Percentiles rank a stretch among this genome's conserved stretches.
Conservation (phyloP, 305 asterid genomes). For the Caryopteris hybrid region DNA sequence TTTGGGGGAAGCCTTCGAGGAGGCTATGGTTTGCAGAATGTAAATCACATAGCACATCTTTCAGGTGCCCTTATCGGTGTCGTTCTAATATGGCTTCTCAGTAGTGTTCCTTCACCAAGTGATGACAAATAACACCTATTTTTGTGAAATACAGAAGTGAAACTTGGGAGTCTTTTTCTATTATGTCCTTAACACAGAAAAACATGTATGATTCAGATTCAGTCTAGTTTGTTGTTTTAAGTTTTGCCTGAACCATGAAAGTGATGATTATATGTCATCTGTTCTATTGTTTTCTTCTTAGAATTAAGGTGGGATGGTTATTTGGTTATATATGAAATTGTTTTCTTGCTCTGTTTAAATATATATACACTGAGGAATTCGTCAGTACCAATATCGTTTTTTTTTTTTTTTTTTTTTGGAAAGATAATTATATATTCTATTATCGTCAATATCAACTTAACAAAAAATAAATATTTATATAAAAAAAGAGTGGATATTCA, state of each 20-base stretch:
- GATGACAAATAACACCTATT: conserved; percentile 25
- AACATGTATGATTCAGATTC: not conserved
- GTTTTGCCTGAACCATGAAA: not conserved
- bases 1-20: conserved; percentile 51
- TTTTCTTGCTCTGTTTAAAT: no score
- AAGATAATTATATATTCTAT: no score
- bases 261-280: no score
- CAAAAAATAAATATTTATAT: no score
- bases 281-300: no score
- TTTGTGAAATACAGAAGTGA: not conserved
- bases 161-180: not conserved
- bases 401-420: no score
- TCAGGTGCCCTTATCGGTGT: conserved; percentile 90
- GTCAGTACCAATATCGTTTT: no score
- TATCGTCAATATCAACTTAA: no score
- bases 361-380: no score
- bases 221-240: not conserved
- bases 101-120: conserved; percentile 46
- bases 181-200: not conserved
- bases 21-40: conserved; percentile 52
- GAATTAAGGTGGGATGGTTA: no score
- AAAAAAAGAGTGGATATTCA: no score
- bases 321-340: no score
- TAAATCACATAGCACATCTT: conserved; percentile 86
- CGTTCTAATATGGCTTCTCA: conserved; percentile 69